These are phyloP conservation scores for Pyrus communis DNA, from an alignment of 306 rosid species.

Conservation along the genomic window DNA sequence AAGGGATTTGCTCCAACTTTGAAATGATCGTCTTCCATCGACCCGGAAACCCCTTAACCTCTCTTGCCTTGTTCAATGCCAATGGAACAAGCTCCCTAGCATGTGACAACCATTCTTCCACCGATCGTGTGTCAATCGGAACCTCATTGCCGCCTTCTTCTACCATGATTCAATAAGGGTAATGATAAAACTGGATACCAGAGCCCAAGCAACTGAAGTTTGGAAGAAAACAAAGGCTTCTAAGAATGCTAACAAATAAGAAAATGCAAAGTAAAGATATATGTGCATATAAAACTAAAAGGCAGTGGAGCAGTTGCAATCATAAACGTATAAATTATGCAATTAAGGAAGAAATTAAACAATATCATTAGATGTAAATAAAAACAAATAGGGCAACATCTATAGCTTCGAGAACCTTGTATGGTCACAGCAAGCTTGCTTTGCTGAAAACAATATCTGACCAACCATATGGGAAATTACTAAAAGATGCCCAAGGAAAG, in stretches of 20 bases:
- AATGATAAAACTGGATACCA: slow-evolving; percentile 15
- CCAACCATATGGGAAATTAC: slow-evolving; percentile 41
- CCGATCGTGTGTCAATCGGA: slow-evolving; percentile 23
- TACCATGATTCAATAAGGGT: slow-evolving; percentile 49
- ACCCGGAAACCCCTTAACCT: slow-evolving; percentile 64
- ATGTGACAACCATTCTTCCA: slow-evolving; percentile 59
- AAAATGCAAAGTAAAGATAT: slow-evolving; percentile 27
- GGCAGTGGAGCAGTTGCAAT: slow-evolving; percentile 58
- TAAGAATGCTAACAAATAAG: slow-evolving; percentile 25
- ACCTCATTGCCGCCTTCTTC: slow-evolving; percentile 36
- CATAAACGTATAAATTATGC: slow-evolving; percentile 40
- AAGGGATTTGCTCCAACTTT: slow-evolving; percentile 78
- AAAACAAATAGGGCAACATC: slow-evolving; percentile 33
- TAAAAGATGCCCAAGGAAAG: slow-evolving; percentile 43
- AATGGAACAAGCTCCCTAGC: slow-evolving; percentile 68
- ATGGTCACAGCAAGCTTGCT: slow-evolving; percentile 44
- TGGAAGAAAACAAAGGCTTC: slow-evolving; percentile 32
- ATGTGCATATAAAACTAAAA: slow-evolving; percentile 24
- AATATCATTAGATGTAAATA: slow-evolving; percentile 12
- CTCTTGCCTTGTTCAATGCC: slow-evolving; percentile 57
- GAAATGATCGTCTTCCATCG: slow-evolving; percentile 84
- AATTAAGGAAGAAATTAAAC: slow-evolving; percentile 28
- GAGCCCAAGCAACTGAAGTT: slow-evolving; percentile 30
- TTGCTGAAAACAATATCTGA: slow-evolving; percentile 36
- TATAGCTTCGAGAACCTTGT: slow-evolving; percentile 60